phyloP scores from a whole-genome alignment of 1,284 basidiomycete species.

The Somion occarium region DNA sequence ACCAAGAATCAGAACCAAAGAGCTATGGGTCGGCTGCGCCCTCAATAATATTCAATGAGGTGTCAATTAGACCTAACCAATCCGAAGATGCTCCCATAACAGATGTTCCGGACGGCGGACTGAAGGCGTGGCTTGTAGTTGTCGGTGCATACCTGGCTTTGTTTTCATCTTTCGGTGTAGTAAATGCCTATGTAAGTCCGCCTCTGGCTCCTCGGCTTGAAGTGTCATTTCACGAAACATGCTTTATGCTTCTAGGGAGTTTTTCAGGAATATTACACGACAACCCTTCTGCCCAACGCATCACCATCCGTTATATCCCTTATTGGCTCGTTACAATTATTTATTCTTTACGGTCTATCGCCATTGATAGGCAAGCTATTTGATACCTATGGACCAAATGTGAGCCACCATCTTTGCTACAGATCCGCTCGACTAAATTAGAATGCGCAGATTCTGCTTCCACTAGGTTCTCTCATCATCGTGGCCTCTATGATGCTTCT shows the following conservation, averaged over 20 bases:
- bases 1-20: too few relatives aligned
- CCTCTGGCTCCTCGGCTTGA: slow-evolving; percentile 2
- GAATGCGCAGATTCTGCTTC: slow-evolving; percentile 22
- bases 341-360: slow-evolving; percentile 31
- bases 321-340: slow-evolving; percentile 40
- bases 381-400: slow-evolving; percentile 29
- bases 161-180: slow-evolving; percentile 30
- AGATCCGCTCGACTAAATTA: neutral
- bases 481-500: slow-evolving; percentile 33
- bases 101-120: slow-evolving; percentile 25
- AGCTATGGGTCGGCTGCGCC: too few relatives aligned
- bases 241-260: slow-evolving; percentile 24
- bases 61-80: neutral
- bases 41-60: neutral
- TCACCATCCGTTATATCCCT: slow-evolving; percentile 37
- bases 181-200: slow-evolving; percentile 29
- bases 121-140: slow-evolving; percentile 28
- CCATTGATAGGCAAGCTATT: slow-evolving; percentile 31
- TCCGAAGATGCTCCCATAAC: neutral
- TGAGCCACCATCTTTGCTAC: neutral
- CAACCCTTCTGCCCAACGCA: slow-evolving; percentile 27
- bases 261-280: slow-evolving; percentile 38
- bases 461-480: slow-evolving; percentile 27
- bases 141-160: slow-evolving; percentile 26
- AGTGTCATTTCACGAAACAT: neutral